Conservation (phyloP, 2,329 filamentous ascomycete genomes). For the Fusarium austroafricanum region DNA sequence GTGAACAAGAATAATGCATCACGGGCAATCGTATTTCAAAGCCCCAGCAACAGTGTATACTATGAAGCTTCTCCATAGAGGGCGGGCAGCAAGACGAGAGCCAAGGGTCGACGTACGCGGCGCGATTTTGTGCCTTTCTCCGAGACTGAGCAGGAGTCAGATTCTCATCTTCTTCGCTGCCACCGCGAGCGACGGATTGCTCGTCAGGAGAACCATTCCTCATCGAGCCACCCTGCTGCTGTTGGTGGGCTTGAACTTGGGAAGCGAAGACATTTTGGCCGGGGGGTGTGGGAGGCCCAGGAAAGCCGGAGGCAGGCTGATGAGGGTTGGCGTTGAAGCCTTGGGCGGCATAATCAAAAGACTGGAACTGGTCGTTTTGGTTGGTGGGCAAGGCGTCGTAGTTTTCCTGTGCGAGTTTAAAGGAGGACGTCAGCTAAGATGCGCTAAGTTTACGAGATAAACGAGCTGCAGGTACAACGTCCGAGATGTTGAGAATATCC, state of each 20-base stretch:
- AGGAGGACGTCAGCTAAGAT: slow-evolving; percentile 25
- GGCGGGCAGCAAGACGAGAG: not conserved
- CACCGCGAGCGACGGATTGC: slow-evolving; percentile 48
- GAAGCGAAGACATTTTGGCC: slow-evolving; percentile 51
- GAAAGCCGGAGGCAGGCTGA: slow-evolving; percentile 51
- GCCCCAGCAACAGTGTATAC: not conserved
- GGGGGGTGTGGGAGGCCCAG: slow-evolving; percentile 65
- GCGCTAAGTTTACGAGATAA: slow-evolving; percentile 20
- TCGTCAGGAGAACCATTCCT: slow-evolving; percentile 50
- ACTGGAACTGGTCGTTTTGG: slow-evolving; percentile 59
- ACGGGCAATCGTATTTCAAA: not conserved
- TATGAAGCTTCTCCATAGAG: not conserved
- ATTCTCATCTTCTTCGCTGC: slow-evolving; percentile 67
- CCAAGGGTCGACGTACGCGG: slow-evolving; percentile 62
- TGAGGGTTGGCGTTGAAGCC: slow-evolving; percentile 55
- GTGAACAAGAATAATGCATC: not conserved
- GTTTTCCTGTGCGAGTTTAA: slow-evolving; percentile 55
- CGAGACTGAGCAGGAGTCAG: slow-evolving; percentile 68
- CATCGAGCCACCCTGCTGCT: slow-evolving; percentile 41
- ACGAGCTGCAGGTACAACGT: slow-evolving; percentile 29
- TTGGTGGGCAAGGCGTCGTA: slow-evolving; percentile 59
- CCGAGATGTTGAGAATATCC: slow-evolving; percentile 16
- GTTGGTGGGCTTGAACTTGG: slow-evolving; percentile 42
- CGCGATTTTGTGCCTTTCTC: slow-evolving; percentile 71
- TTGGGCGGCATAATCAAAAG: slow-evolving; percentile 56